Evolutionary conservation across 768 basidiomycete genomes (phyloP), one percentile per base, ranked within the genome.

Genomic region (Pleurotus sapidus): DNA sequence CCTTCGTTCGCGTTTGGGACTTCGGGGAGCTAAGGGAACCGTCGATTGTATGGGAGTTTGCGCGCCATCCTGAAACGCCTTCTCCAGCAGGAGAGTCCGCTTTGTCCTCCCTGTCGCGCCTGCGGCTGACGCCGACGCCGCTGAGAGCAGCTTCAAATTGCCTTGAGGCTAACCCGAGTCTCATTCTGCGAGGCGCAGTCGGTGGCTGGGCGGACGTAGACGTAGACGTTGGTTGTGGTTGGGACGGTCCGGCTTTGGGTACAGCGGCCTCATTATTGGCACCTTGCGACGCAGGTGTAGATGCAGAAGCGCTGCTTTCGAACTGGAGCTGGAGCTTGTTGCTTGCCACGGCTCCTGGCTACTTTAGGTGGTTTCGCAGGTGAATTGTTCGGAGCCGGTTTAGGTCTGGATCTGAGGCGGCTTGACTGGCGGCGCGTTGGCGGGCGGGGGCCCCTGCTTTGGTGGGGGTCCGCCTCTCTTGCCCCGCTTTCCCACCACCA

Each of bases 121-220:
- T 23, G 70, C 69, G n/a, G n/a, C 76, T 68, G 3, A 84, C 82
- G 4, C 84, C 85, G 0, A 84, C 83, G 0, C 86, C 84, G 57
- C 70, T 89, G 25, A 91, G 69, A 6, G 89, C 89, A 5, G 84
- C 88, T 62, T 89, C 88, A 53, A 91, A 86, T 12, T 89, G 86
- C 11, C 88, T 77, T 3, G 83, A 84, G 0, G 77, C 85, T 6
- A 87, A 65, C 0, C 87, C 87, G 30, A 90, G 70, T 8, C 88
- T 81, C 4, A 68, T 61, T 30, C 83, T 77, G 20, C 82, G 78
- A 2, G 75, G 54, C 11, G 66, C 64, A 12, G 61, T 27, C n/a
- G 65, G 56, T 24, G 59, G 46, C 23, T 55, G 47, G 11, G 65
- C 54, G 6, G 73, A 57, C 0, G 60, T 56, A 30, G n/a, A n/a